Conservation (phyloP, 495 filamentous ascomycete species). For the Pyronema domesticum region DNA sequence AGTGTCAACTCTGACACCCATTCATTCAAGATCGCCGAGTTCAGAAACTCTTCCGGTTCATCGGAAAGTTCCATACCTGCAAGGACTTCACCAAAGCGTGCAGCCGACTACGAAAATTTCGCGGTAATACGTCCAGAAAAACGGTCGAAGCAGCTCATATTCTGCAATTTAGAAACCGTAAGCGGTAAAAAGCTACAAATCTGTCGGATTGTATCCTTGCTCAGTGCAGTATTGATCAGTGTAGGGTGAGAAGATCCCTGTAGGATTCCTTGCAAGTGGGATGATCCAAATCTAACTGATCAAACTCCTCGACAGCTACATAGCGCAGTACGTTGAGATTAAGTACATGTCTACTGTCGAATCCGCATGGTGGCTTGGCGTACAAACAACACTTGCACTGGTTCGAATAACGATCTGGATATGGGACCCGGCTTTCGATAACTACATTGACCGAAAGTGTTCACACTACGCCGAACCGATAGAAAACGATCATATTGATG, state of each 20-base stretch:
- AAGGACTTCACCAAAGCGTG: too few relatives aligned
- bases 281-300: background rate
- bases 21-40: too few relatives aligned
- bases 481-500: background rate
- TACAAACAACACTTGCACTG: constrained; percentile 5
- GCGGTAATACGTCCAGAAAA: background rate
- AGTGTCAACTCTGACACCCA: too few relatives aligned
- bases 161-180: background rate
- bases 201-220: background rate
- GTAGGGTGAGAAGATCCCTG: background rate
- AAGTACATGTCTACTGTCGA: background rate
- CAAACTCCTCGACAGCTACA: constrained; percentile 2
- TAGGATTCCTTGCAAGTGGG: too few relatives aligned
- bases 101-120: background rate
- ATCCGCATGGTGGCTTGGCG: constrained; percentile 9
- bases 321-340: constrained; percentile 9
- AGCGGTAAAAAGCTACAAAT: background rate
- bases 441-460: background rate
- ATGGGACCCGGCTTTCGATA: constrained; percentile 6
- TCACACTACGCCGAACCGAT: background rate
- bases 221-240: background rate
- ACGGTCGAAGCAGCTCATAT: background rate
- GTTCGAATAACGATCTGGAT: constrained; percentile 8
- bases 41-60: too few relatives aligned
- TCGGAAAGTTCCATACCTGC: too few relatives aligned